Evolutionary conservation across 805 yeast species (phyloP).

Genomic region (Monosporozyma solicola): DNA sequence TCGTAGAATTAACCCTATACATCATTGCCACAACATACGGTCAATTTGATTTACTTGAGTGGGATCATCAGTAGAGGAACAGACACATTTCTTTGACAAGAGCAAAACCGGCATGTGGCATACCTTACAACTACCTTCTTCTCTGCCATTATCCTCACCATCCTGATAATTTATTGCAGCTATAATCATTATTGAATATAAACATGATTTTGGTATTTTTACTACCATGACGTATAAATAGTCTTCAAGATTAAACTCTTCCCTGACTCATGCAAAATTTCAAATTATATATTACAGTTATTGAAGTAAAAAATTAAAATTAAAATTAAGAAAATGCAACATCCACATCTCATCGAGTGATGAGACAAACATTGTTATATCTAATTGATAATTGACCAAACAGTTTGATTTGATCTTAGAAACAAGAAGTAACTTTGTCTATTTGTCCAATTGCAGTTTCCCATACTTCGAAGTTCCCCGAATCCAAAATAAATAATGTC

Average conservation of each 20-base stretch:
- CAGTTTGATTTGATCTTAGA: not conserved
- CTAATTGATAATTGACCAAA: not conserved
- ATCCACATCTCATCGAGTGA: not conserved
- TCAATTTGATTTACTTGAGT: conserved; percentile 21
- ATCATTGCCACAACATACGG: conserved; percentile 18
- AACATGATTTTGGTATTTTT: not conserved
- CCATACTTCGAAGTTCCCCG: not conserved
- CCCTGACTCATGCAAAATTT: not conserved
- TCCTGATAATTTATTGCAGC: too few species aligned
- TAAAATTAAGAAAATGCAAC: not conserved
- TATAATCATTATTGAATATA: too few species aligned
- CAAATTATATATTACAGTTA: not conserved
- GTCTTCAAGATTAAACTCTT: not conserved
- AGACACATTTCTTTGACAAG: too few species aligned
- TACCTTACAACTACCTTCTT: not conserved
- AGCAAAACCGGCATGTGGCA: too few species aligned
- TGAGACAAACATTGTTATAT: not conserved
- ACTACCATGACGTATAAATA: not conserved
- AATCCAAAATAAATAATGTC: conserved; percentile 18
- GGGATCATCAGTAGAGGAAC: not conserved
- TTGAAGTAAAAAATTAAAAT: not conserved
- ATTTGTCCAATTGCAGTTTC: not conserved
- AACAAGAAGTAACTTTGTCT: not conserved
- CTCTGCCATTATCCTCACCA: too few species aligned
- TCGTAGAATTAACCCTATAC: not conserved